A percentile compares a stretch with the other conserved stretches of the same genome.
phyloP scores from a whole-genome alignment of 768 basidiomycete species.

The Crucibulum laeve region DNA sequence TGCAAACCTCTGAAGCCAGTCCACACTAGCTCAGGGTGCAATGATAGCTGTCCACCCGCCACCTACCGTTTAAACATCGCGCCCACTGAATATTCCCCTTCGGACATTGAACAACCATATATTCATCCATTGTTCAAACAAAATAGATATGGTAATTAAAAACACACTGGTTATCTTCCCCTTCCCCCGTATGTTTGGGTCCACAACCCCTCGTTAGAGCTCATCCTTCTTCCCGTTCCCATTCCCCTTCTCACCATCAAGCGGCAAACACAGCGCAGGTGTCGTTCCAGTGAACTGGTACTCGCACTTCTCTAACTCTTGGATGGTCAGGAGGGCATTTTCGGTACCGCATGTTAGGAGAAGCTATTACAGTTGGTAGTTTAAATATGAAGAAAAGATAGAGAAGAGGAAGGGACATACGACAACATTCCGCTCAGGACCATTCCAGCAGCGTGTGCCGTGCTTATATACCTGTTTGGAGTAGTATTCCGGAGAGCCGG shows the following conservation, averaged over 20 bases:
- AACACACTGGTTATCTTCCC: not conserved
- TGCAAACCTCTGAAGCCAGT: too few relatives aligned
- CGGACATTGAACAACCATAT: too few relatives aligned
- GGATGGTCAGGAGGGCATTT: constrained; percentile 72
- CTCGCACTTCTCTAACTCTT: constrained; percentile 95
- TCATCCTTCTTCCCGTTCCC: constrained; percentile 32
- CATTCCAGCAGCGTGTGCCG: constrained; percentile 95
- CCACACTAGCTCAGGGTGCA: too few relatives aligned
- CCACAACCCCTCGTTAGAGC: constrained; percentile 36
- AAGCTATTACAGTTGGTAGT: constrained; percentile 41
- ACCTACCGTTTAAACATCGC: too few relatives aligned
- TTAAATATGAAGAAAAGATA: constrained; percentile 4
- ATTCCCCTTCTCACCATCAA: constrained; percentile 34
- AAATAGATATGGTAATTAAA: not conserved
- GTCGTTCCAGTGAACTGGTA: constrained; percentile 84
- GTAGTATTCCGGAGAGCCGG: constrained; percentile 74
- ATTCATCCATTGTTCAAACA: too few relatives aligned
- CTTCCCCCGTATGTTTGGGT: not conserved
- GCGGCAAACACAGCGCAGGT: constrained; percentile 75
- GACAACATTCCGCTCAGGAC: constrained; percentile 81
- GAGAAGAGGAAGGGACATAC: constrained; percentile 33
- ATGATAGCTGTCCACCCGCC: too few relatives aligned
- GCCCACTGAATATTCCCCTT: too few relatives aligned
- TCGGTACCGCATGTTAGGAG: constrained; percentile 81
- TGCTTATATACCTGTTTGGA: constrained; percentile 75